Evolutionary conservation across 2,329 filamentous ascomycete genomes (phyloP).

Genomic region (Teratosphaeria viscida): DNA sequence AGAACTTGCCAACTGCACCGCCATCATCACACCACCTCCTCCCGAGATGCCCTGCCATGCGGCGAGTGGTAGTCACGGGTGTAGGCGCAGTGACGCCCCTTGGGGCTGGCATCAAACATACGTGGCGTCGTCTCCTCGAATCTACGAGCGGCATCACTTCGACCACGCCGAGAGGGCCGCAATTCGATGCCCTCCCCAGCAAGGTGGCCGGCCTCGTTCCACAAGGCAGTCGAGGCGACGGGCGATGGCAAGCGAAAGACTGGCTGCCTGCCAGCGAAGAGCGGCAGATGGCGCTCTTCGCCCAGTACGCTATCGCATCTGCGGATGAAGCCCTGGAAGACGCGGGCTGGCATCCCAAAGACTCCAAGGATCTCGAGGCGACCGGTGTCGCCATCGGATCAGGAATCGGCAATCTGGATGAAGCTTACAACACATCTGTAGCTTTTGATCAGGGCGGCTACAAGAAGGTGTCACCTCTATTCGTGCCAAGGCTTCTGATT

Average conservation of each 20-base stretch:
- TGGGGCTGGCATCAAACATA: slow-evolving; percentile 44
- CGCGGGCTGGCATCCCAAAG: slow-evolving; percentile 61
- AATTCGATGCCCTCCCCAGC: slow-evolving; percentile 67
- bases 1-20: background rate
- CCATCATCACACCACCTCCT: background rate
- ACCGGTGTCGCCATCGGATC: slow-evolving; percentile 91
- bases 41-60: slow-evolving; percentile 35
- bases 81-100: slow-evolving; percentile 38
- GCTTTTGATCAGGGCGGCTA: slow-evolving; percentile 70
- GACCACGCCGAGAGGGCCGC: slow-evolving; percentile 49
- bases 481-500: slow-evolving; percentile 85
- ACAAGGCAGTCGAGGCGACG: slow-evolving; percentile 33
- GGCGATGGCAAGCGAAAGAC: slow-evolving; percentile 38
- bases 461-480: slow-evolving; percentile 82
- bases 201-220: slow-evolving; percentile 79
- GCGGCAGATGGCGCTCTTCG: slow-evolving; percentile 79
- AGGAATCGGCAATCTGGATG: slow-evolving; percentile 87
- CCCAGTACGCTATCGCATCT: slow-evolving; percentile 83
- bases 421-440: slow-evolving; percentile 75
- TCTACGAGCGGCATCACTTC: slow-evolving; percentile 73
- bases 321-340: slow-evolving; percentile 77
- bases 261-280: slow-evolving; percentile 44
- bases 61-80: slow-evolving; percentile 41
- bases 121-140: slow-evolving; percentile 72
- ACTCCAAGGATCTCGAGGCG: slow-evolving; percentile 54